Conservation (phyloP, 2,329 filamentous ascomycete genomes). For the Alternaria conjuncta region DNA sequence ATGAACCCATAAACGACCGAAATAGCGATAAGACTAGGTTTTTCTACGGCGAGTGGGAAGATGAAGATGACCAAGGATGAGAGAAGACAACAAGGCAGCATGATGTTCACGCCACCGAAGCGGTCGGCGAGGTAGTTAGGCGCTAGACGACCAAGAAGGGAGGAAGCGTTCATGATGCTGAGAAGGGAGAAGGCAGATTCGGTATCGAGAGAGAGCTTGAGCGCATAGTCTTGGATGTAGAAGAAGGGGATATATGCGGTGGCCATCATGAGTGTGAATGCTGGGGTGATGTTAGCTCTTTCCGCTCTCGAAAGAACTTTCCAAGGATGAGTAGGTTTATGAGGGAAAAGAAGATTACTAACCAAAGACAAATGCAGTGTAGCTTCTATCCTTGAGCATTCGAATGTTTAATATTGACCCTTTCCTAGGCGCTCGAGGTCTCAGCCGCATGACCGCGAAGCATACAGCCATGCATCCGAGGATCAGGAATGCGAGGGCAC, state of each 20-base stretch:
- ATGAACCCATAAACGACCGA: conserved; percentile 43
- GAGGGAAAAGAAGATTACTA: rapidly evolving
- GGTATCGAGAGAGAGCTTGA: background rate
- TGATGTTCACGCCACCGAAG: conserved; percentile 45
- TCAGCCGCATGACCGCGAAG: conserved; percentile 8
- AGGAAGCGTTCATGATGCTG: background rate
- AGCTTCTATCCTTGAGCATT: background rate
- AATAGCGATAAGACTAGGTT: background rate
- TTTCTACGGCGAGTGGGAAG: background rate
- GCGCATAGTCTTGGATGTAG: background rate
- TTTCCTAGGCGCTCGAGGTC: conserved; percentile 3
- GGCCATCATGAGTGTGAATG: background rate
- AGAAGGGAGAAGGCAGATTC: background rate
- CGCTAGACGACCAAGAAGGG: background rate
- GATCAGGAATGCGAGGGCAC: conserved; percentile 4
- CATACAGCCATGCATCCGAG: conserved; percentile 16
- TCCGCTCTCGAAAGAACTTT: background rate
- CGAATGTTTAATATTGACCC: conserved; percentile 25
- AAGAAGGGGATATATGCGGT: background rate
- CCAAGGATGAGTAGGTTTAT: background rate
- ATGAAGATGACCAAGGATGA: conserved; percentile 30
- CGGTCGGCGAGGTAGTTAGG: background rate
- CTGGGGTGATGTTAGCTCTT: background rate
- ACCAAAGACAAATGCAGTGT: background rate
- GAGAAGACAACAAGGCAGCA: conserved; percentile 38